Percentiles rank a stretch among this genome's conserved stretches.
Evolutionary conservation across 1,284 basidiomycete species (phyloP).

Genomic region (Fomitopsis palustris): DNA sequence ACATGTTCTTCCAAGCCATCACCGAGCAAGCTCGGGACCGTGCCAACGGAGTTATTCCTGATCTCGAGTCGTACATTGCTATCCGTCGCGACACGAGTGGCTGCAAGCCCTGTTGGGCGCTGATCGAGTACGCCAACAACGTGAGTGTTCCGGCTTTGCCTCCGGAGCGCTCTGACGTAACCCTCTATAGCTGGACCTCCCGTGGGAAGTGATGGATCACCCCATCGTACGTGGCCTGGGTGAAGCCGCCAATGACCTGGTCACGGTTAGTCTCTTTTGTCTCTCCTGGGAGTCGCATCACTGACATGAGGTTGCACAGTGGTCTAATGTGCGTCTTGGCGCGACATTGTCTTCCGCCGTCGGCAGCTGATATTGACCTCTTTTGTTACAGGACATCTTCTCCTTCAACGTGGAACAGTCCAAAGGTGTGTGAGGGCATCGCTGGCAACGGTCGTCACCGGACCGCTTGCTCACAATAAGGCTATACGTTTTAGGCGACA

Average conservation of each 20-base stretch:
- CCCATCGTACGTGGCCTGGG: conserved; percentile 32
- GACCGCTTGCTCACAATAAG: conserved; percentile 5
- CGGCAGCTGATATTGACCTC: conserved; percentile 1
- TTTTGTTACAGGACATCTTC: conserved; percentile 35
- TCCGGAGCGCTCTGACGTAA: conserved; percentile 5
- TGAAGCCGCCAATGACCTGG: conserved; percentile 36
- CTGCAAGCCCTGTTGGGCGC: conserved; percentile 36
- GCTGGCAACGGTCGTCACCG: not conserved
- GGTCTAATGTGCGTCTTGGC: conserved; percentile 35
- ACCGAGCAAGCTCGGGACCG: conserved; percentile 32
- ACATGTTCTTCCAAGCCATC: conserved; percentile 36
- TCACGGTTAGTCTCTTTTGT: conserved; percentile 24
- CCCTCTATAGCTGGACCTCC: conserved; percentile 28
- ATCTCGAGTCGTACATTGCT: conserved; percentile 36
- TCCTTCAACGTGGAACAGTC: conserved; percentile 43
- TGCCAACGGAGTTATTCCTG: conserved; percentile 28
- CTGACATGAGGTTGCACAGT: conserved; percentile 16
- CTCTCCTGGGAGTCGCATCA: not conserved
- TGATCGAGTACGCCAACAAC: conserved; percentile 37
- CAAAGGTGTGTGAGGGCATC: conserved; percentile 18
- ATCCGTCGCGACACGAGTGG: conserved; percentile 37
- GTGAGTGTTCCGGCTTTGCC: conserved; percentile 12
- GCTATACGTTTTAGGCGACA: conserved; percentile 29
- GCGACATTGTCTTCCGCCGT: not conserved
- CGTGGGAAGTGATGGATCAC: conserved; percentile 34